Percentiles rank a stretch among this genome's conserved stretches.
These are phyloP conservation scores for Solanum rostratum DNA, from an alignment of 257 asterid species.

Conservation along the genomic window DNA sequence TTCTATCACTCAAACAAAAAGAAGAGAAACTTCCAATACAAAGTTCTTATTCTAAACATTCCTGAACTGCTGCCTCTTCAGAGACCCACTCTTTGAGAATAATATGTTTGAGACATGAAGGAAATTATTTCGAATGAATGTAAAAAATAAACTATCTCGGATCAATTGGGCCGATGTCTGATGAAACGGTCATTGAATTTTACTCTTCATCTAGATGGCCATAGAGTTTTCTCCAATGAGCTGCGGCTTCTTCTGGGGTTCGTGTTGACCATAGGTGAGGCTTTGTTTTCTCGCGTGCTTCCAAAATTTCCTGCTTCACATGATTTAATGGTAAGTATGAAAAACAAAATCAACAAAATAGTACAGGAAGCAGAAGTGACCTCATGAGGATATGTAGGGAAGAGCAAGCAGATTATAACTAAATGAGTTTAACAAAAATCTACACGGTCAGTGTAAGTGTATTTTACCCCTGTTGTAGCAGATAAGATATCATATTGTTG, in stretches of 20 bases:
- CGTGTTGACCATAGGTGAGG: conserved; percentile 50
- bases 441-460: background rate
- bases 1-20: background rate
- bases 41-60: background rate
- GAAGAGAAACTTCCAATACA: background rate
- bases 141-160: background rate
- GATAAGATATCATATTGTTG: background rate
- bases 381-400: background rate
- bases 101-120: background rate
- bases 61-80: background rate
- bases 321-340: background rate
- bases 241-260: conserved; percentile 35
- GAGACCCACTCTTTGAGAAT: background rate
- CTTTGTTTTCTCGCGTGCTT: conserved; percentile 30
- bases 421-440: too few relatives aligned
- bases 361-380: background rate
- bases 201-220: conserved; percentile 30
- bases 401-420: background rate
- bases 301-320: conserved; percentile 14
- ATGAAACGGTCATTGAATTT: background rate
- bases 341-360: background rate
- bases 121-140: background rate
- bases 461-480: background rate
- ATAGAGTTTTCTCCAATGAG: conserved; percentile 29
- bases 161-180: background rate